phyloP scores from a whole-genome alignment of 2,329 filamentous ascomycete species.

The Volutella citrinella region DNA sequence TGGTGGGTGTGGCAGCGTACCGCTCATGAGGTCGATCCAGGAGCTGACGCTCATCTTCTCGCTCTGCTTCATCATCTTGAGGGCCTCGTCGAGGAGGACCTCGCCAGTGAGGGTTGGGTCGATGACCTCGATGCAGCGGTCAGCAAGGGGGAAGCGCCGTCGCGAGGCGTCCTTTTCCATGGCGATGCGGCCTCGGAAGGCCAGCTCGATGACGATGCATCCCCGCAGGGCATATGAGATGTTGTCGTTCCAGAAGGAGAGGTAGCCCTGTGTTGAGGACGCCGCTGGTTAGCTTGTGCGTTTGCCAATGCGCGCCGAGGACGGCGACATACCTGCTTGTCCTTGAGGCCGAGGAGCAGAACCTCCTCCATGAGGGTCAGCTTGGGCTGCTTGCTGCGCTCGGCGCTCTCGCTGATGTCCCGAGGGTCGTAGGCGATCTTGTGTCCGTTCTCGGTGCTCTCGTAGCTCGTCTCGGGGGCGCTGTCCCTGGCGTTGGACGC shows the following conservation, averaged over 20 bases:
- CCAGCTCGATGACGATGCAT: conserved; percentile 97
- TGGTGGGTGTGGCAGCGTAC: conserved; percentile 56
- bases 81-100: conserved; percentile 91
- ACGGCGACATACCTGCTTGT: conserved; percentile 92
- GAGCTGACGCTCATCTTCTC: conserved; percentile 99
- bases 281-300: conserved; percentile 7
- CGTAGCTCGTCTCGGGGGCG: conserved; percentile 78
- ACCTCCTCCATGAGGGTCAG: conserved; percentile 99
- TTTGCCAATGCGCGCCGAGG: too few species aligned
- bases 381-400: conserved; percentile 97
- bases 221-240: conserved; percentile 97
- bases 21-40: conserved; percentile 99
- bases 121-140: conserved; percentile 93
- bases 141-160: conserved; percentile 87
- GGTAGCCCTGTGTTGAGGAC: conserved; percentile 69
- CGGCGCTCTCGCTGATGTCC: conserved; percentile 94
- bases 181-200: conserved; percentile 91
- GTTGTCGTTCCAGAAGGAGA: conserved; percentile 99
- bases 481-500: conserved; percentile 52
- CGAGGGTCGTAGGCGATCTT: conserved; percentile 97
- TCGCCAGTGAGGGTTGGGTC: conserved; percentile 96
- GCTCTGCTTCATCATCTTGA: conserved; percentile 99
- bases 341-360: conserved; percentile 89
- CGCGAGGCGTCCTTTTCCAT: conserved; percentile 97
- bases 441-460: conserved; percentile 91